Base-by-base conservation (phyloP, 805 yeast species). In the Lachancea thermotolerans region DNA sequence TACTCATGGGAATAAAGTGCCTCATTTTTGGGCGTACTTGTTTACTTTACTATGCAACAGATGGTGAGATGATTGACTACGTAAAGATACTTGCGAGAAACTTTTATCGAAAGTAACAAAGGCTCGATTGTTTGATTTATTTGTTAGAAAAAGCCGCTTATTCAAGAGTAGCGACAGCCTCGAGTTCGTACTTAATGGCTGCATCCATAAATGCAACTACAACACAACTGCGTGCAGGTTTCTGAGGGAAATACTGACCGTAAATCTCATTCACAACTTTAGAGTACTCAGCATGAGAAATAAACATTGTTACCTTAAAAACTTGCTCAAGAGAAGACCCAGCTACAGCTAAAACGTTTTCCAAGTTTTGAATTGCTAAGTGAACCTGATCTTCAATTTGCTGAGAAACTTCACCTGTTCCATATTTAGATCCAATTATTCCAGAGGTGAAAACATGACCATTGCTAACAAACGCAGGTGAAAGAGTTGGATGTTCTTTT, bases 151-250 rank as follows among this genome's bases (percentile, higher is more conserved):
- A 14, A 10, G 16, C n/a, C 11, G 29, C 28, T 34, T 39, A 34
- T 11, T 63, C 66, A 15, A 55, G 41, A 8, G 67, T 54, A 25
- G 75, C 74, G 56, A 74, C 62, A 37, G 69, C 69, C 54, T 76
- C 80, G 41, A 75, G 53, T 55, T 76, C 81, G 42, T 75, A 73
- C 53, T 71, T 67, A 43, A 75, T 52, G 17, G 64, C 53, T 10
- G 73, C 67, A 53, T 73, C 70, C 59, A 76, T 75, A 62, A 76
- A 75, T 9, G 61, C 70, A 31, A 71, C 78, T 45, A 72, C 60
- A 29, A 75, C 66, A 56, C 77, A 72, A 35, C 74, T 68, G 65
- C 81, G 69, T 12, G 77, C 77, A 15, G 81, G 81, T 51, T 67
- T 65, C 31, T 65, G 62, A 3, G 67, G 64, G 64, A 76, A 71